A percentile compares a stretch with the other conserved stretches of the same genome.
Conservation (phyloP, 805 yeast species). For the Pichia manshurica region DNA sequence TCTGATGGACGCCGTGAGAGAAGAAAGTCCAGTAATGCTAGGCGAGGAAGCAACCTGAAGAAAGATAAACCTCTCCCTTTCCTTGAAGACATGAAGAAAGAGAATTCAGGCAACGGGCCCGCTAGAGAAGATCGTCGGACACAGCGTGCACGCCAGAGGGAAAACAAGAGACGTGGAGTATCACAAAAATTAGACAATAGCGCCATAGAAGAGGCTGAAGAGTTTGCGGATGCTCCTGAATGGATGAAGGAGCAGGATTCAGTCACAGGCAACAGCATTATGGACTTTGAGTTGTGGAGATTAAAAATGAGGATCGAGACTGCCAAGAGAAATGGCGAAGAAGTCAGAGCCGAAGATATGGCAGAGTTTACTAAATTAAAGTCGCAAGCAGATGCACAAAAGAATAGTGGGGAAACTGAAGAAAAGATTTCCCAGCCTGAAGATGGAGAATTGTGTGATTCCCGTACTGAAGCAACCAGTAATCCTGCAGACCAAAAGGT, state of each 20-base stretch:
- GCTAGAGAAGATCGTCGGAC: slow-evolving; percentile 9
- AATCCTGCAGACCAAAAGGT: neutral
- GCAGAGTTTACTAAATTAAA: slow-evolving; percentile 29
- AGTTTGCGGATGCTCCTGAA: slow-evolving; percentile 21
- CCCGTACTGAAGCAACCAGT: no score
- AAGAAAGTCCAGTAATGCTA: slow-evolving; percentile 15
- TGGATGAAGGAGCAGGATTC: slow-evolving; percentile 34
- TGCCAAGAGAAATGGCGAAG: slow-evolving; percentile 40
- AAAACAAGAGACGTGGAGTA: slow-evolving; percentile 21
- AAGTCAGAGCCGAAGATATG: slow-evolving; percentile 21
- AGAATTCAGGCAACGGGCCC: neutral
- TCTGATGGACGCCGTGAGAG: slow-evolving; percentile 13
- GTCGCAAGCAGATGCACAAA: slow-evolving; percentile 23
- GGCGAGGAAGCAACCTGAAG: slow-evolving; percentile 2
- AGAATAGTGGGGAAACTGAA: neutral
- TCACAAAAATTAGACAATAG: neutral
- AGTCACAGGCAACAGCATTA: slow-evolving; percentile 44
- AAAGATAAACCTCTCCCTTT: slow-evolving; percentile 1
- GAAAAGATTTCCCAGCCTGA: neutral
- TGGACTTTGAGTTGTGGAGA: slow-evolving; percentile 59
- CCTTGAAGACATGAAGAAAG: neutral
- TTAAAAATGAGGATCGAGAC: slow-evolving; percentile 47
- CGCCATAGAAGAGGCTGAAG: slow-evolving; percentile 19
- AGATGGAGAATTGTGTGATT: no score
- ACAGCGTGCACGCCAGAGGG: slow-evolving; percentile 17